Evolutionary conservation across 2,329 filamentous ascomycete species (phyloP), one percentile per base, ranked within the genome.

Genomic region (Nectriaceae sp.): DNA sequence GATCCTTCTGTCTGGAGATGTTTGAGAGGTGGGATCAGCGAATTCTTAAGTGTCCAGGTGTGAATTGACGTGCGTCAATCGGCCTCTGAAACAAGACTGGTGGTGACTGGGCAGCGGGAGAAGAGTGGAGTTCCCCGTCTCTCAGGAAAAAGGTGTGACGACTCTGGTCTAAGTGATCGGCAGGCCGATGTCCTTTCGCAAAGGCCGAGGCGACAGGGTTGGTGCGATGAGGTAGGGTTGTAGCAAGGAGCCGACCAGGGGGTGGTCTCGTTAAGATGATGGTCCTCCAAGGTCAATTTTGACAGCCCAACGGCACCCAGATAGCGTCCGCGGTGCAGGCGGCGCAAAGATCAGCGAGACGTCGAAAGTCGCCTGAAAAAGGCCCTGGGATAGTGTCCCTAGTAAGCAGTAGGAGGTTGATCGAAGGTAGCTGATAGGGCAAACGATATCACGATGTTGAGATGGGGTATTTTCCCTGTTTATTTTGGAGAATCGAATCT

Each of bases 1-100:
- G 64, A 68, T 68, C 64, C 60, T 54, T 62, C 67, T 56, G 56
- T 61, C 62, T 64, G 61, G 63, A 62, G 54, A 61, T 54, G 59
- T 65, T 60, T 51, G 60, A 63, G 54, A 66, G 61, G 68, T 75
- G 77, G 78, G 78, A 81, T 81, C 78, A 79, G 77, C 78, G 75
- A 75, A 73, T 75, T 79, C 69, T 80, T 80, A 80, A 78, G 77
- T 80, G 76, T 74, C 71, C 63, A 60, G 60, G 59, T 66, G 56
- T 56, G 60, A 66, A 67, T 68, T 68, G 65, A 69, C 66, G 63
- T 71, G 67, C 67, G 67, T 69, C 67, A 70, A 67, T 65, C 64
- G 63, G 62, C 63, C 61, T 67, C 66, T 63, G 63, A 65, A 62
- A 62, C 64, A 60, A 63, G 62, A 31, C 26, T 10, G 26, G 26